Base-by-base conservation (phyloP, 768 basidiomycete species). In the Serendipita sp. region DNA sequence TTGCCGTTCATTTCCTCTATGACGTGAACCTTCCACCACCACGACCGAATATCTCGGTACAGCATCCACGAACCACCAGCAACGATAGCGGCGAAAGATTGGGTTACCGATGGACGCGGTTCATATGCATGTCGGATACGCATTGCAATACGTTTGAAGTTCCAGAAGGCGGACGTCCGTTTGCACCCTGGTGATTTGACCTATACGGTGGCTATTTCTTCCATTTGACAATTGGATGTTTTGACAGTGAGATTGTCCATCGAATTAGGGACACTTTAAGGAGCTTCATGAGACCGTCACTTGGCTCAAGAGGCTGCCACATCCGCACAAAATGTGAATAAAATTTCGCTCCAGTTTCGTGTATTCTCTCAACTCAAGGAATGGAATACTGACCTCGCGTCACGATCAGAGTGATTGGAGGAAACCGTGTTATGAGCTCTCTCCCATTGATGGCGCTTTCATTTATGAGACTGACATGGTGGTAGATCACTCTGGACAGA, bases 161-260 rank as follows among this genome's bases (percentile, higher is more conserved):
- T 13, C 69, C 69, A 8, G 64, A 64, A n/a, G 69, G 69, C 3
- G 69, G 69, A 69, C 53, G 63, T 69, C 46, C 66, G 69, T 10
- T 44, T 69, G 8, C 69, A 69, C 36, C 44, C 68, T 40, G 69
- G 69, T 16, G 69, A 69, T 64, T 58, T 69, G 62, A 69, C 68
- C 16, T 29, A 60, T 60, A 6, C 58, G 15, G 31, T 33, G 16
- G 62, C 65, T n/a, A 18, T 6, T 36, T 23, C 23, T 34, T 18
- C 6, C 23, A 23, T 23, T 23, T 23, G 23, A 23, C 23, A 23
- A 23, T 23, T 23, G 23, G 23, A 23, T 23, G 23, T 23, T 23
- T 23, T 23, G 23, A 23, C 23, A 23, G 23, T 23, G 23, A 23
- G 23, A 23, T 23, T 23, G 1, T 23, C 23, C 23, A 23, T 23